These are phyloP conservation scores for Yarrowia alimentaria DNA, from an alignment of 805 yeast genomes.

Conservation along the genomic window DNA sequence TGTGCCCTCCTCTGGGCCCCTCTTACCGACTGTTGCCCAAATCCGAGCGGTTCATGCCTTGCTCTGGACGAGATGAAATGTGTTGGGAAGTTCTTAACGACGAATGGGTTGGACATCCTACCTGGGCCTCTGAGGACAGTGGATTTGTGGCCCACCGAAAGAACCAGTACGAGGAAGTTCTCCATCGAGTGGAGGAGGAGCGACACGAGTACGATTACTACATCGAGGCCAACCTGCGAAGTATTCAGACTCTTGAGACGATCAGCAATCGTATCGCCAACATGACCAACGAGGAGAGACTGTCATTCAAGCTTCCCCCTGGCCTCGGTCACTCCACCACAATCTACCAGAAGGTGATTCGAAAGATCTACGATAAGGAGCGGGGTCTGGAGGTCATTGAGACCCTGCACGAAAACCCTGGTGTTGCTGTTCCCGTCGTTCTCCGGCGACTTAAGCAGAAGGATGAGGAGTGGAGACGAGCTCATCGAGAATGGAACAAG, in stretches of 20 bases:
- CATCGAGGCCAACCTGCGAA: constrained; percentile 91
- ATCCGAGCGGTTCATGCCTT: constrained; percentile 93
- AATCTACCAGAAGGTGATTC: constrained; percentile 87
- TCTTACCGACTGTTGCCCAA: constrained; percentile 91
- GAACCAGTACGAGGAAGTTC: constrained; percentile 94
- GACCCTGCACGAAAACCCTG: constrained; percentile 92
- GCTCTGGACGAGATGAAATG: constrained; percentile 97
- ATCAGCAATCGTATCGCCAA: constrained; percentile 90
- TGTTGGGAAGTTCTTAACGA: constrained; percentile 98
- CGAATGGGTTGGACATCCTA: constrained; percentile 99
- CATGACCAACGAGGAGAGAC: constrained; percentile 89
- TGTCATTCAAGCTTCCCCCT: constrained; percentile 79
- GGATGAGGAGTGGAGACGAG: constrained; percentile 98
- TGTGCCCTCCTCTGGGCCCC: constrained; percentile 94
- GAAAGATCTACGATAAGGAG: constrained; percentile 90
- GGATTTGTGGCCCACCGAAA: constrained; percentile 99
- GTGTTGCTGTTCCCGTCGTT: constrained; percentile 91
- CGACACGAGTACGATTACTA: constrained; percentile 95
- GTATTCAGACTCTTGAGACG: constrained; percentile 93
- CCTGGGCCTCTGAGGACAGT: constrained; percentile 99
- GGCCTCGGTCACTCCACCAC: constrained; percentile 95
- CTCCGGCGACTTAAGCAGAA: constrained; percentile 91
- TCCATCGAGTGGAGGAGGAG: constrained; percentile 94
- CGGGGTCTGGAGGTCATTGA: constrained; percentile 95
- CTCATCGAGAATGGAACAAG: constrained; percentile 98